phyloP scores from a whole-genome alignment of 2,329 filamentous ascomycete species.

The Incumbomyces lentus region DNA sequence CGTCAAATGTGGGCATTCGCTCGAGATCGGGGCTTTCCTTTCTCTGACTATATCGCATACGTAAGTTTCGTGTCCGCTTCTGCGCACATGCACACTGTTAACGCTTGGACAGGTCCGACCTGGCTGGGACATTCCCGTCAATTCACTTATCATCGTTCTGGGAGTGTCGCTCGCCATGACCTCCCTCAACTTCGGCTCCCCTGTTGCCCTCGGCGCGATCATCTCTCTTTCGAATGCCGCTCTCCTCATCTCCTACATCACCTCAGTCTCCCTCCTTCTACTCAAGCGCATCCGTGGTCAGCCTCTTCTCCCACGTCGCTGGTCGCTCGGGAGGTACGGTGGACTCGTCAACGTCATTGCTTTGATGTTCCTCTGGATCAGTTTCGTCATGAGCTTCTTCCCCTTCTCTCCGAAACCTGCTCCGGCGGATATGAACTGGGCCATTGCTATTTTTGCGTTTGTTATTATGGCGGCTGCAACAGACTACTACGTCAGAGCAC shows the following conservation, averaged over 20 bases:
- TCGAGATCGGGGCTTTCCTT: constrained; percentile 22
- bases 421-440: constrained; percentile 46
- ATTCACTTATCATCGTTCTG: constrained; percentile 14
- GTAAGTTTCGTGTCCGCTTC: too few relatives aligned
- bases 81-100: not conserved
- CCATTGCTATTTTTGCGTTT: constrained; percentile 47
- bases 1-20: constrained; percentile 22
- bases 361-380: constrained; percentile 28
- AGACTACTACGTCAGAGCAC: not conserved
- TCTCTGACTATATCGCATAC: constrained; percentile 27
- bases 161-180: constrained; percentile 10
- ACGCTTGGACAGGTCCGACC: constrained; percentile 12
- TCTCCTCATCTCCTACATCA: constrained; percentile 41
- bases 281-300: constrained; percentile 29
- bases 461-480: constrained; percentile 39
- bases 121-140: constrained; percentile 14
- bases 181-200: constrained; percentile 17
- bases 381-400: constrained; percentile 42
- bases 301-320: constrained; percentile 32
- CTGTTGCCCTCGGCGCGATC: constrained; percentile 17
- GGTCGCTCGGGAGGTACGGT: constrained; percentile 32
- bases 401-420: constrained; percentile 40
- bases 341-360: constrained; percentile 28
- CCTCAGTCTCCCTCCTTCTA: constrained; percentile 38
- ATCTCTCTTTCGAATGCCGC: constrained; percentile 38